Percentiles rank a stretch among this genome's conserved stretches.
Conservation (phyloP, 148 eudicot genomes). For the Rhododendron vialii region DNA sequence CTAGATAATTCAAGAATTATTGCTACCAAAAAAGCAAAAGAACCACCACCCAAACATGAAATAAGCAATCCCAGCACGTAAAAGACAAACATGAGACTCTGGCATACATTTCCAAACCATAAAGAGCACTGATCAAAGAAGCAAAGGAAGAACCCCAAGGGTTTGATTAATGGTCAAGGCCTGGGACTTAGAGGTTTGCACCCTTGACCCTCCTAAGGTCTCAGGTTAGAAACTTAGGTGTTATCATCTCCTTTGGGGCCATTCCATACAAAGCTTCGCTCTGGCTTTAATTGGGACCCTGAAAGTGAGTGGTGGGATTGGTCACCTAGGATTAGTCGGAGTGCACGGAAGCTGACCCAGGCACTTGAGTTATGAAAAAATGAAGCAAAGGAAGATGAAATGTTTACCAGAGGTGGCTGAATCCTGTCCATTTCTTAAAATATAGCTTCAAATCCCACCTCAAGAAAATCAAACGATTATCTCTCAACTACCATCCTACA, state of each 20-base stretch:
- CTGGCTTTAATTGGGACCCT: neutral
- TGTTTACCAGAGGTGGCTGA: slow-evolving; percentile 75
- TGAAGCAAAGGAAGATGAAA: neutral
- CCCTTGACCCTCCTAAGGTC: too few species aligned
- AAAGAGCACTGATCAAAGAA: neutral
- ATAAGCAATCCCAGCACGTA: neutral
- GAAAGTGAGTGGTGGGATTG: neutral
- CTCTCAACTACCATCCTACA: slow-evolving; percentile 14
- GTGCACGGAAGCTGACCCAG: neutral
- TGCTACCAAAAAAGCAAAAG: neutral
- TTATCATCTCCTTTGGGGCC: neutral
- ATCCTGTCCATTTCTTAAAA: slow-evolving; percentile 47
- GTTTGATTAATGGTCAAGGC: too few species aligned
- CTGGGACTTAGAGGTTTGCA: too few species aligned
- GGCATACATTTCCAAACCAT: neutral
- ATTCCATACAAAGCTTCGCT: neutral
- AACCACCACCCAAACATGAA: neutral
- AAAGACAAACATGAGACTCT: neutral
- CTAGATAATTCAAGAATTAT: neutral
- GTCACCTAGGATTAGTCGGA: neutral
- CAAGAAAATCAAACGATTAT: slow-evolving; percentile 14
- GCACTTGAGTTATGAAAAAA: neutral
- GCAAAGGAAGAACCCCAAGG: neutral
- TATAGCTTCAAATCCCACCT: slow-evolving; percentile 24
- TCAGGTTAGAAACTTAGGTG: too few species aligned